Evolutionary conservation across 345 rosid species (phyloP).

Genomic region (Populus nigra): DNA sequence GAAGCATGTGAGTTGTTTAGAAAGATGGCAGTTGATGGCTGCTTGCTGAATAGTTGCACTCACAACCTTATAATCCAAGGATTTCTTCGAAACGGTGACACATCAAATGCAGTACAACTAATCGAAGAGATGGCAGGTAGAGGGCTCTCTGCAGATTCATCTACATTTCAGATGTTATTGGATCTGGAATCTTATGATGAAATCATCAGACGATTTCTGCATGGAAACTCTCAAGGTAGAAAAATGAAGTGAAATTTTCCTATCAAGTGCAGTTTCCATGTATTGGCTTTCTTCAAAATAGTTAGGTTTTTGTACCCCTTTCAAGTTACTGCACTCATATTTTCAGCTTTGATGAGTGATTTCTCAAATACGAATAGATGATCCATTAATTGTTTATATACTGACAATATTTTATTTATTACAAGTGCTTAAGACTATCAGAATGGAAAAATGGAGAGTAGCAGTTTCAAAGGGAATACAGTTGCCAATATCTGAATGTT

Average conservation of each 20-base stretch:
- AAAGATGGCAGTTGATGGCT: background rate
- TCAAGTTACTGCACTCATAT: no score
- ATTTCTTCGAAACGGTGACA: background rate
- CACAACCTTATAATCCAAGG: background rate
- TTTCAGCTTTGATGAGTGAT: no score
- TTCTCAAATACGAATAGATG: no score
- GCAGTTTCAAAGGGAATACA: no score
- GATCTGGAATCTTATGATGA: background rate
- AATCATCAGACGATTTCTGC: background rate
- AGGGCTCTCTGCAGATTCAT: background rate
- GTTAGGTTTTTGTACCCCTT: no score
- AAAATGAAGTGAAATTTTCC: background rate
- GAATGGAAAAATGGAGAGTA: no score
- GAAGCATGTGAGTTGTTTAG: background rate
- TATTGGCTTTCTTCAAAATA: no score
- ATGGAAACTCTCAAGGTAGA: background rate
- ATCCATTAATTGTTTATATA: no score
- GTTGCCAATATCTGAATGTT: no score
- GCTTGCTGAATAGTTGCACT: background rate
- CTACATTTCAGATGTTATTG: background rate
- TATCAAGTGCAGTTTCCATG: background rate
- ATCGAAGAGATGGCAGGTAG: background rate
- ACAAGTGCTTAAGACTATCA: no score
- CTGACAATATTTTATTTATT: no score
- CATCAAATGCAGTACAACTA: background rate